Evolutionary conservation across 2,329 filamentous ascomycete species (phyloP).

Genomic region (Aspergillus intermedius): DNA sequence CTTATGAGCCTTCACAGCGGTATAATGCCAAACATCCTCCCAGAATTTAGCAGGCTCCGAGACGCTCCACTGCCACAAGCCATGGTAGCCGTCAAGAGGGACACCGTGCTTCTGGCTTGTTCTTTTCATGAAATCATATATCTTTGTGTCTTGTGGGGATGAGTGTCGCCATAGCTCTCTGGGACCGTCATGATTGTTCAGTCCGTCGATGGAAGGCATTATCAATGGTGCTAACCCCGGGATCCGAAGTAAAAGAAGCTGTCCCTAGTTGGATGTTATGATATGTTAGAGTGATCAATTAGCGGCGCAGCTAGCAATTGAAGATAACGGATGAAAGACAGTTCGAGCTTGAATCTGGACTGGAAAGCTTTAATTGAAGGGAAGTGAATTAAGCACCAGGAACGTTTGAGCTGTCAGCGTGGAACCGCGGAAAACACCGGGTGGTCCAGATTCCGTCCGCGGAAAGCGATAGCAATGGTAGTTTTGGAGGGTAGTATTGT

Average conservation of each 20-base stretch:
- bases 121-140: constrained; percentile 64
- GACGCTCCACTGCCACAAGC: constrained; percentile 81
- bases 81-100: constrained; percentile 59
- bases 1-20: constrained; percentile 64
- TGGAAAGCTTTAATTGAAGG: no score
- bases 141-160: constrained; percentile 59
- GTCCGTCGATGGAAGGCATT: constrained; percentile 1
- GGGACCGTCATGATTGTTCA: constrained; percentile 5
- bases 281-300: background rate
- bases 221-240: background rate
- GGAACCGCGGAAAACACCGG: background rate
- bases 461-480: background rate
- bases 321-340: background rate
- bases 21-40: constrained; percentile 78
- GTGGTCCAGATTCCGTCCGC: background rate
- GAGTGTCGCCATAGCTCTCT: constrained; percentile 65
- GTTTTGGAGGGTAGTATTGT: background rate
- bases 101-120: constrained; percentile 63
- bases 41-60: constrained; percentile 71
- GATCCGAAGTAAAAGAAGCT: background rate
- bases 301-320: no score
- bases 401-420: background rate
- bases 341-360: background rate
- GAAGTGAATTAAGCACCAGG: background rate
- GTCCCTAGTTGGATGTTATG: background rate